Percentiles rank a stretch among this genome's conserved stretches.
Conservation (phyloP, 73 alveolate species). For the Strombidium stylifer region DNA sequence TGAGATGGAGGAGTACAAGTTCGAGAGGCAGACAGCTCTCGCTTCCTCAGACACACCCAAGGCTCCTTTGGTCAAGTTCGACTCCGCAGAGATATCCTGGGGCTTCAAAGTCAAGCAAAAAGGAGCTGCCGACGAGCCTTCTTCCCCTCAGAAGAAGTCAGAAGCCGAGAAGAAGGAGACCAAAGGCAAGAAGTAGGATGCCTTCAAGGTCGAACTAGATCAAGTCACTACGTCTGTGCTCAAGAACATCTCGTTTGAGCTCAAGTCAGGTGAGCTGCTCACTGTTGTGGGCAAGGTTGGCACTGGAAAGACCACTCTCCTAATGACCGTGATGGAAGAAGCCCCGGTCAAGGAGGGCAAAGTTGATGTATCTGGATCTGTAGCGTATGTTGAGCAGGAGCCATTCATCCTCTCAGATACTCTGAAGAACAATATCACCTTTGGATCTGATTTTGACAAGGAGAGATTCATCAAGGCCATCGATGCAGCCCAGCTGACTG, state of each 20-base stretch:
- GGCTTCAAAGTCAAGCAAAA: background rate
- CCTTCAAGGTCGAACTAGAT: no score
- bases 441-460: slow-evolving; percentile 73
- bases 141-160: no score
- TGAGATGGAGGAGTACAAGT: background rate
- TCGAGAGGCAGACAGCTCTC: no score
- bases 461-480: slow-evolving; percentile 74
- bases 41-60: no score
- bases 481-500: slow-evolving; percentile 64
- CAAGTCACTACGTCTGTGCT: no score
- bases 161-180: no score
- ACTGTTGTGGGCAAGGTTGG: slow-evolving; percentile 90
- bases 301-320: slow-evolving; percentile 86
- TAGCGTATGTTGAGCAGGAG: slow-evolving; percentile 83
- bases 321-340: slow-evolving; percentile 66
- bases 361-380: slow-evolving; percentile 45
- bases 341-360: slow-evolving; percentile 24
- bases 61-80: no score
- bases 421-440: slow-evolving; percentile 83
- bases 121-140: no score
- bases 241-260: no score
- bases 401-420: slow-evolving; percentile 94
- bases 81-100: no score
- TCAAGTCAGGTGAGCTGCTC: slow-evolving; percentile 66
- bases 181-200: background rate